A percentile compares a stretch with the other conserved stretches of the same genome.
Conservation (phyloP, 371 early-diverging fungal species). For the Circinella umbellata region DNA sequence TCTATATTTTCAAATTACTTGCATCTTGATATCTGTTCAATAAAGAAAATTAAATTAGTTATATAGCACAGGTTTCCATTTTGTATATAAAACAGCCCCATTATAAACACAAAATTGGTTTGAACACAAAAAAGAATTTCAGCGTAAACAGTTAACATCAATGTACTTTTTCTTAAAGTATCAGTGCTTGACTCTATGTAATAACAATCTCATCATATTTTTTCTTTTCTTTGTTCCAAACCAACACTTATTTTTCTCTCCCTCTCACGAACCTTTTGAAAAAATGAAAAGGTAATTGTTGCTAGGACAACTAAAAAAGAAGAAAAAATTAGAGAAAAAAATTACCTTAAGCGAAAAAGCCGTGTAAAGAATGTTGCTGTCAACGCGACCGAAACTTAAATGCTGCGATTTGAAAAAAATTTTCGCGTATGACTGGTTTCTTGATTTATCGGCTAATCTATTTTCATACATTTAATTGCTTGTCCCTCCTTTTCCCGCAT, state of each 20-base stretch:
- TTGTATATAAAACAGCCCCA: neutral
- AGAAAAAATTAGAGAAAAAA: neutral
- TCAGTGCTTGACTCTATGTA: constrained; percentile 18
- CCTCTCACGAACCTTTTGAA: too few species aligned
- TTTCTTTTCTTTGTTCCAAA: neutral
- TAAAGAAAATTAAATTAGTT: neutral
- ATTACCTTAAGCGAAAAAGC: neutral
- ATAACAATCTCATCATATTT: constrained; percentile 13
- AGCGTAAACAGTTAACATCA: constrained; percentile 10
- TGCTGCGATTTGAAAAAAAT: neutral
- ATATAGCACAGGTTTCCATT: too few species aligned
- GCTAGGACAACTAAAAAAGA: neutral
- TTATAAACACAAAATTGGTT: neutral
- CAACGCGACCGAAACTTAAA: constrained; percentile 4
- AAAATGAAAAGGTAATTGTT: too few species aligned
- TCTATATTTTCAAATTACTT: too few species aligned
- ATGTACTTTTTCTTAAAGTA: neutral
- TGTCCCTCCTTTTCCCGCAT: too few species aligned
- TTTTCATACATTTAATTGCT: too few species aligned
- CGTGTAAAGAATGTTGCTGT: neutral
- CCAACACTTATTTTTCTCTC: too few species aligned
- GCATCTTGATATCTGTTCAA: neutral
- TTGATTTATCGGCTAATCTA: too few species aligned
- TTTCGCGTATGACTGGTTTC: neutral
- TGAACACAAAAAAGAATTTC: neutral